phyloP scores from a whole-genome alignment of 2,329 filamentous ascomycete genomes.

The Fusarium verrucosum region DNA sequence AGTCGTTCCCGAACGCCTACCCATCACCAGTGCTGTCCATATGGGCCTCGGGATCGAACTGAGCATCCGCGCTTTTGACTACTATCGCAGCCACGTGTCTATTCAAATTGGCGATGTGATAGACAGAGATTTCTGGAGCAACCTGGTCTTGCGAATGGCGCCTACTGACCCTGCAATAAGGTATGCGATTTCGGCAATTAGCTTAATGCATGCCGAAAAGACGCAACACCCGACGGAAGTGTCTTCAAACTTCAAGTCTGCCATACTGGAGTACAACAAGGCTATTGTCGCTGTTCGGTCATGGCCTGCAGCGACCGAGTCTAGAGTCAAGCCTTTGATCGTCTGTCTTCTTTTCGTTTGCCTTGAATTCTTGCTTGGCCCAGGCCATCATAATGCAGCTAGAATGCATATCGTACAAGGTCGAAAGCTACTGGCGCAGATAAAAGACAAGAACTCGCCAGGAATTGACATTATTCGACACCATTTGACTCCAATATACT shows the following conservation, averaged over 20 bases:
- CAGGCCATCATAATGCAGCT: background rate
- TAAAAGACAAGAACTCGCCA: background rate
- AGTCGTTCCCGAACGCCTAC: background rate
- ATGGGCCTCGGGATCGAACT: background rate
- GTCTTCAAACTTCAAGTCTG: background rate
- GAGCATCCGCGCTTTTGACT: background rate
- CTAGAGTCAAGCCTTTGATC: background rate
- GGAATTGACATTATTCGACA: background rate
- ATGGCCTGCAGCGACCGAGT: background rate
- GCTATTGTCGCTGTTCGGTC: background rate
- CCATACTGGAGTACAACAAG: background rate
- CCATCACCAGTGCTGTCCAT: background rate
- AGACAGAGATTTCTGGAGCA: conserved; percentile 5
- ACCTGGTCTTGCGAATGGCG: conserved; percentile 4
- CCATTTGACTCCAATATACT: background rate
- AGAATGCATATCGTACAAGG: background rate
- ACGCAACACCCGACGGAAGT: background rate
- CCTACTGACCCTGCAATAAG: conserved; percentile 9
- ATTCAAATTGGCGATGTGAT: background rate
- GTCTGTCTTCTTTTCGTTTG: conserved; percentile 7
- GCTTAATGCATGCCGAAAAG: background rate
- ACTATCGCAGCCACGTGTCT: background rate
- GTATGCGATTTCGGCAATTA: conserved; percentile 9
- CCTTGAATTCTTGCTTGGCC: background rate
- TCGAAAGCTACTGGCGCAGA: background rate